A percentile compares a stretch with the other conserved stretches of the same genome.
phyloP scores from a whole-genome alignment of 495 filamentous ascomycete genomes.

The Lichina pygmaea region DNA sequence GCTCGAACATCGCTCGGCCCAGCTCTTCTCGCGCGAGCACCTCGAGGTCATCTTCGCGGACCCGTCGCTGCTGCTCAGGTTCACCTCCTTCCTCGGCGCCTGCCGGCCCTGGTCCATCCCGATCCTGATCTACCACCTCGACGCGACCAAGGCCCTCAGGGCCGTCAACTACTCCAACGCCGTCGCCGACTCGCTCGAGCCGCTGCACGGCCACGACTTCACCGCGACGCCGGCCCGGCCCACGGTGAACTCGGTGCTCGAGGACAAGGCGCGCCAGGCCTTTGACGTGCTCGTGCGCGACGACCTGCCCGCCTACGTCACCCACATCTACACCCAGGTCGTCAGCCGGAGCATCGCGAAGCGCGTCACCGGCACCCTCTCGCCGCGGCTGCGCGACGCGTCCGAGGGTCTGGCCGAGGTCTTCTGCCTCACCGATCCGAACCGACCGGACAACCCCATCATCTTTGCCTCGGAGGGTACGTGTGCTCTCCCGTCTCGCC shows the following conservation, averaged over 20 bases:
- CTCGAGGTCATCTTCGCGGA: conserved; percentile 32
- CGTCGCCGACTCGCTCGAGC: conserved; percentile 23
- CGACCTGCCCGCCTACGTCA: conserved; percentile 45
- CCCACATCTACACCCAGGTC: conserved; percentile 28
- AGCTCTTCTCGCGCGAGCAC: conserved; percentile 38
- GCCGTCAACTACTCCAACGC: conserved; percentile 48
- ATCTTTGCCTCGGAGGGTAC: conserved; percentile 54
- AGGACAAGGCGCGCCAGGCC: conserved; percentile 28
- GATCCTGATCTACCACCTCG: conserved; percentile 37
- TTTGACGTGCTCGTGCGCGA: conserved; percentile 33
- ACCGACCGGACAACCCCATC: conserved; percentile 45
- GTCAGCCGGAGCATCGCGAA: conserved; percentile 28
- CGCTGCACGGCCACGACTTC: conserved; percentile 19
- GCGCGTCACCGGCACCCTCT: conserved; percentile 26
- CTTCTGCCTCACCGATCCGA: conserved; percentile 54
- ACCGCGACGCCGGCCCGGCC: conserved; percentile 15
- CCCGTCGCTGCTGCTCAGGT: conserved; percentile 32
- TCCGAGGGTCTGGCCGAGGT: conserved; percentile 50
- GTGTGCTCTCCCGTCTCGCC: conserved; percentile 1
- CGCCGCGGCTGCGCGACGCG: conserved; percentile 23
- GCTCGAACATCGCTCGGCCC: conserved; percentile 31
- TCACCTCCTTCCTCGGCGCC: conserved; percentile 39
- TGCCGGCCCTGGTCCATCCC: conserved; percentile 45
- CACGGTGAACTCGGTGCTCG: conserved; percentile 24
- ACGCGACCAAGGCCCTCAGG: conserved; percentile 34